Evolutionary conservation across 164 flowering plant species (phyloP).

Genomic region (Liquidambar formosana): DNA sequence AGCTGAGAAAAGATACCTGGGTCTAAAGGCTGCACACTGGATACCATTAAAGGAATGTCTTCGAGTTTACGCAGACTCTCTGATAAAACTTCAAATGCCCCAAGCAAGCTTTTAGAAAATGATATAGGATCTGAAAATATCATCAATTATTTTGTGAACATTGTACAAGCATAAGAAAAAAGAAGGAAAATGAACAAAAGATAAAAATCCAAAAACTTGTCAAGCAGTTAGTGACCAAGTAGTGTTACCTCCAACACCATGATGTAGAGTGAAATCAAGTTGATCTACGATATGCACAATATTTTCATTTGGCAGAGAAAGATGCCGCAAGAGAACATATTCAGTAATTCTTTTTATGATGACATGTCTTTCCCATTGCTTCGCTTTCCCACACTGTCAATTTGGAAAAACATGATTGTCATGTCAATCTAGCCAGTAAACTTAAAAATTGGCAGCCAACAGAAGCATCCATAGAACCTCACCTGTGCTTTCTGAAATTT

Average conservation of each 20-base stretch:
- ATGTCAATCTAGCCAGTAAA: neutral
- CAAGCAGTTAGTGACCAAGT: neutral
- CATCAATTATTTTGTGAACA: neutral
- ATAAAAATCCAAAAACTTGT: neutral
- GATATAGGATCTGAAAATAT: constrained; percentile 72
- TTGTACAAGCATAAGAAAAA: neutral
- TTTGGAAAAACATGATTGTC: constrained; percentile 10
- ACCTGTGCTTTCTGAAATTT: constrained; percentile 90
- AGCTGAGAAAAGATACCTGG: constrained; percentile 52
- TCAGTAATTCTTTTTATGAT: constrained; percentile 69
- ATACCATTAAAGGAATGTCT: constrained; percentile 78
- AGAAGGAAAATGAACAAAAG: neutral
- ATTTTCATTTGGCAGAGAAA: constrained; percentile 56
- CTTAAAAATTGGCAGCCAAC: neutral
- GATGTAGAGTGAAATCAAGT: constrained; percentile 78
- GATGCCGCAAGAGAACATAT: constrained; percentile 65
- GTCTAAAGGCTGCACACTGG: constrained; percentile 87
- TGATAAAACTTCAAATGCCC: constrained; percentile 70
- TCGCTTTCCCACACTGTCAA: constrained; percentile 72
- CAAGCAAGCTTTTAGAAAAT: constrained; percentile 48
- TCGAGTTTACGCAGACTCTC: constrained; percentile 62
- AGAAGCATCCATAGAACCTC: constrained; percentile 17
- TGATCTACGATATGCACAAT: constrained; percentile 62
- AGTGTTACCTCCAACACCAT: constrained; percentile 56
- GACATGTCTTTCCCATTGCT: constrained; percentile 78